Conservation (phyloP, 179 eudicot species). For the Vitellaria paradoxa region DNA sequence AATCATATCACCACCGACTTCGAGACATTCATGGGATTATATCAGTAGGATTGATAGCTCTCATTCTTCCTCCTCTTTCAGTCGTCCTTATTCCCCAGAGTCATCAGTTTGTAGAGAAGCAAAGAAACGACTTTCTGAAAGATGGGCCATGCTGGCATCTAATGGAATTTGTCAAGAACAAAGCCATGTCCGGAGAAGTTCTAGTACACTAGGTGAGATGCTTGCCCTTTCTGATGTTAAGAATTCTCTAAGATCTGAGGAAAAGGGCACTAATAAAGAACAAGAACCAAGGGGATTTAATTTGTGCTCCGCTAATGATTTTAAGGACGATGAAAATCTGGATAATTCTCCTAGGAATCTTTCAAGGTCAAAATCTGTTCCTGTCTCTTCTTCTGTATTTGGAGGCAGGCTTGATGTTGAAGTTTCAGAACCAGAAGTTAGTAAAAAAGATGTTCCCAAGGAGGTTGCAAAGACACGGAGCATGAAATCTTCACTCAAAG, state of each 20-base stretch:
- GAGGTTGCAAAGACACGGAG: slow-evolving; percentile 44
- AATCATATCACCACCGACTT: slow-evolving; percentile 71
- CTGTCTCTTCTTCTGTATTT: slow-evolving; percentile 50
- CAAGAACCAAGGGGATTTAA: slow-evolving; percentile 46
- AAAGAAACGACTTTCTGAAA: slow-evolving; percentile 95
- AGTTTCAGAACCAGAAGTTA: slow-evolving; percentile 28
- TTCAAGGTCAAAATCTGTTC: slow-evolving; percentile 77
- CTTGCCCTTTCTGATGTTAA: slow-evolving; percentile 87
- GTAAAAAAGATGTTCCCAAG: slow-evolving; percentile 31
- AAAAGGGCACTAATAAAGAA: slow-evolving; percentile 28
- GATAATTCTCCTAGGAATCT: slow-evolving; percentile 51
- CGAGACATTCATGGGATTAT: slow-evolving; percentile 95
- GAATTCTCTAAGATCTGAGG: slow-evolving; percentile 43
- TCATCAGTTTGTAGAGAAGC: slow-evolving; percentile 95
- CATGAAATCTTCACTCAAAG: slow-evolving; percentile 63
- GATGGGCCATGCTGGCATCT: slow-evolving; percentile 90
- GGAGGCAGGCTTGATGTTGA: slow-evolving; percentile 35
- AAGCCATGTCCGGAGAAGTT: slow-evolving; percentile 58
- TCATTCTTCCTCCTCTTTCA: slow-evolving; percentile 65
- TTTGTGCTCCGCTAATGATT: slow-evolving; percentile 35
- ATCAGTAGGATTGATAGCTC: slow-evolving; percentile 58
- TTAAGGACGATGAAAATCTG: slow-evolving; percentile 27
- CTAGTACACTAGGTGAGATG: slow-evolving; percentile 96
- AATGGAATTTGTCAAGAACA: slow-evolving; percentile 55
- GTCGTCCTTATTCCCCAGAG: slow-evolving; percentile 84